These are phyloP conservation scores for Ceratocystis destructans DNA, from an alignment of 2,329 filamentous ascomycete species.

Conservation along the genomic window DNA sequence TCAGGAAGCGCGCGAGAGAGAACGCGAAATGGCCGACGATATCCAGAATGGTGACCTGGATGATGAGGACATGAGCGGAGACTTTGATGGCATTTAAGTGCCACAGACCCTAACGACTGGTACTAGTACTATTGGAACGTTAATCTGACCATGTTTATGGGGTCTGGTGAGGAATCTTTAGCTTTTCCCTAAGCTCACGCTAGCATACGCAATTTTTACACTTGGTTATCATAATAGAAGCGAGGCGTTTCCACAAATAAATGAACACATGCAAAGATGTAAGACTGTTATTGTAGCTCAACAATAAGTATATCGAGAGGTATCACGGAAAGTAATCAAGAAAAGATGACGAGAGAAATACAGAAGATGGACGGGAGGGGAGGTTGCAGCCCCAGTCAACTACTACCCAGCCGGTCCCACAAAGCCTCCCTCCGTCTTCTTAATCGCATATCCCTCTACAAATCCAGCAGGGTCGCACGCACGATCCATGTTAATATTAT, in stretches of 20 bases:
- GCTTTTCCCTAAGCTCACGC: neutral
- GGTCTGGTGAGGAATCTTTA: neutral
- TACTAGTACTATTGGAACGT: neutral
- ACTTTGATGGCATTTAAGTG: slow-evolving; percentile 84
- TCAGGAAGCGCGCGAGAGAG: slow-evolving; percentile 90
- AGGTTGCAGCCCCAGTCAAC: too few relatives aligned
- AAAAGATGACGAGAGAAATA: neutral
- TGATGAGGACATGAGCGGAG: slow-evolving; percentile 87
- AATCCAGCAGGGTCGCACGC: slow-evolving; percentile 66
- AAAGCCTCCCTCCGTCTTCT: slow-evolving; percentile 20
- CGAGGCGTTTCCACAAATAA: slow-evolving; percentile 5
- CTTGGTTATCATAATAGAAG: slow-evolving; percentile 14
- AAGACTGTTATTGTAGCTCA: neutral
- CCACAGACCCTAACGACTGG: neutral
- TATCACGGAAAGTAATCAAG: neutral
- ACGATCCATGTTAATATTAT: slow-evolving; percentile 49
- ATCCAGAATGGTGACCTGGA: slow-evolving; percentile 96
- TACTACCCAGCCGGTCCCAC: neutral
- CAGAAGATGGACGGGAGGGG: too few relatives aligned
- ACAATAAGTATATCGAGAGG: neutral
- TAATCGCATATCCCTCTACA: slow-evolving; percentile 49
- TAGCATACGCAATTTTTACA: slow-evolving; percentile 10
- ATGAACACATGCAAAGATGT: neutral
- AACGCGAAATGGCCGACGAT: slow-evolving; percentile 95
- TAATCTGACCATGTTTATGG: neutral